Evolutionary conservation across 495 filamentous ascomycete genomes (phyloP).

Genomic region (Friedmanniomyces simplex): DNA sequence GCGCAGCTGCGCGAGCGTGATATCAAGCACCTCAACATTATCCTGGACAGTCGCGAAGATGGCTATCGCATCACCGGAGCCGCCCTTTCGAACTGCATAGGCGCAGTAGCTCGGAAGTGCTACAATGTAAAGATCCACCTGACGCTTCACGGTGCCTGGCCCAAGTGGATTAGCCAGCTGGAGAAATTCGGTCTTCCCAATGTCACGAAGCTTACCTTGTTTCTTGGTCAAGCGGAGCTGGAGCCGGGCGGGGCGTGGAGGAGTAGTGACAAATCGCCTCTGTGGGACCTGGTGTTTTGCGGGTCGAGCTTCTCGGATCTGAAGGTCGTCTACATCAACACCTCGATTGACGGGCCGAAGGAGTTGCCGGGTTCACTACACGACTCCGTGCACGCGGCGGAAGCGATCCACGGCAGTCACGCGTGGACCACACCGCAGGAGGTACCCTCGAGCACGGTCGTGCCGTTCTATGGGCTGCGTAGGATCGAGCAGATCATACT

Average conservation of each 20-base stretch:
- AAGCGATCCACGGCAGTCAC: not conserved
- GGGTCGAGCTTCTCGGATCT: not conserved
- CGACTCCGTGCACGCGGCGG: not conserved
- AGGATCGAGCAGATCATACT: slow-evolving; percentile 3
- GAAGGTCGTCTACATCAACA: not conserved
- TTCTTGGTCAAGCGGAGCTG: not conserved
- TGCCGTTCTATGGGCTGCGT: slow-evolving; percentile 5
- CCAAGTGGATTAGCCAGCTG: not conserved
- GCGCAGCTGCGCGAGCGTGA: slow-evolving; percentile 8
- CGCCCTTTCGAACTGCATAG: slow-evolving; percentile 6
- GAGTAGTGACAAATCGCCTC: not conserved
- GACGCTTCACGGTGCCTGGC: not conserved
- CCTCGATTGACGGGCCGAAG: not conserved
- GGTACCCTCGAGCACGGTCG: not conserved
- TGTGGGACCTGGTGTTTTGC: not conserved
- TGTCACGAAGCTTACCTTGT: not conserved
- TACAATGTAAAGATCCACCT: not conserved
- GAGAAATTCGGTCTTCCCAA: slow-evolving; percentile 3
- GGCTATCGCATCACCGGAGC: slow-evolving; percentile 3
- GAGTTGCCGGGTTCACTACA: not conserved
- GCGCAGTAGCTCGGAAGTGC: slow-evolving; percentile 3
- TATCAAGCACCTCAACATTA: slow-evolving; percentile 6
- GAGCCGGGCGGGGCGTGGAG: not conserved
- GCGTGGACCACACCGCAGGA: not conserved
- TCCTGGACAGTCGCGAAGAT: not conserved